Conservation (phyloP, 2,329 filamentous ascomycete genomes). For the Curvularia sp. region DNA sequence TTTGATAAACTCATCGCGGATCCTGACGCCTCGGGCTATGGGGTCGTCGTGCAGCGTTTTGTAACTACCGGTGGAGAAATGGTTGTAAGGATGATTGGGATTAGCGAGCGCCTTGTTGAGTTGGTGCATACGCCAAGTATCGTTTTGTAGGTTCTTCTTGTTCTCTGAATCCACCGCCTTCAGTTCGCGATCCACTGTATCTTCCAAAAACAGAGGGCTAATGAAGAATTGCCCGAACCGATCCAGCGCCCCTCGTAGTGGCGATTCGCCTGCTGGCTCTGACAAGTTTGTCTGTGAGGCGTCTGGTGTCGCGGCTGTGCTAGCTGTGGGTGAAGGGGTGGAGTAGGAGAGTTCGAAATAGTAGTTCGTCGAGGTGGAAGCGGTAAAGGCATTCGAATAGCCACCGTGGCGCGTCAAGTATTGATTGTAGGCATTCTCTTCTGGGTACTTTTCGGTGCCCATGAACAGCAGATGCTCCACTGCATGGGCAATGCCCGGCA, state of each 20-base stretch:
- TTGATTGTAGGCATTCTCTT: conserved; percentile 81
- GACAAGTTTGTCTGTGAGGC: conserved; percentile 48
- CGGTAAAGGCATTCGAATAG: conserved; percentile 93
- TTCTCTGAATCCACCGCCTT: conserved; percentile 93
- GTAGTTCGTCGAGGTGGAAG: conserved; percentile 92
- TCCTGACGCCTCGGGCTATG: conserved; percentile 78
- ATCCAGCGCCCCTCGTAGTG: conserved; percentile 82
- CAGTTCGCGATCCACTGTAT: conserved; percentile 84
- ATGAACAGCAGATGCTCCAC: conserved; percentile 98
- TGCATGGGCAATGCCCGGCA: conserved; percentile 94
- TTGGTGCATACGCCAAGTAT: conserved; percentile 86
- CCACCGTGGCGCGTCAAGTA: conserved; percentile 91
- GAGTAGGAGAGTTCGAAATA: conserved; percentile 94
- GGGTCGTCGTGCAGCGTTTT: conserved; percentile 85
- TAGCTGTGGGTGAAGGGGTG: conserved; percentile 62
- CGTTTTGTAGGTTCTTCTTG: conserved; percentile 95
- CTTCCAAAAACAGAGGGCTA: conserved; percentile 82
- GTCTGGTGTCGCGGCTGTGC: conserved; percentile 51
- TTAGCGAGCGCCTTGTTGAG: conserved; percentile 89
- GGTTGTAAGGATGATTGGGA: conserved; percentile 83
- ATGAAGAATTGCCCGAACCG: conserved; percentile 96
- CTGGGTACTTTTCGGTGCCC: conserved; percentile 96
- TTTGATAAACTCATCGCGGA: conserved; percentile 88
- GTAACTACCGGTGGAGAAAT: conserved; percentile 90
- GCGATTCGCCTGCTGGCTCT: conserved; percentile 56